Evolutionary conservation across 2,329 filamentous ascomycete species (phyloP).

Genomic region (Domatiomyces globalis): DNA sequence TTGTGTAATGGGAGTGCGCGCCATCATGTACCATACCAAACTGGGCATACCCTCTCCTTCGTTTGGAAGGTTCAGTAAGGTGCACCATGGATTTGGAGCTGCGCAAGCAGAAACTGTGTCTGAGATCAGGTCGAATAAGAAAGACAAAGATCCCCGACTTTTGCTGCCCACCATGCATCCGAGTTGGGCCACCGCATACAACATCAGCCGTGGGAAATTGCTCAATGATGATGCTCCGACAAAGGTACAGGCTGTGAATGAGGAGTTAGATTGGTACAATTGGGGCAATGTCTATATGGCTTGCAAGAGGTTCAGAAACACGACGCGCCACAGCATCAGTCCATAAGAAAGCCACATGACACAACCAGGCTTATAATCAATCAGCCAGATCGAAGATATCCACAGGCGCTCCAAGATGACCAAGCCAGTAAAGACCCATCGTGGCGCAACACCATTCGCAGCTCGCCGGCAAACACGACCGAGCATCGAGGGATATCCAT

Average conservation of each 20-base stretch:
- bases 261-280: not conserved
- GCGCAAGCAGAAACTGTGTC: conserved; percentile 17
- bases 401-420: not conserved
- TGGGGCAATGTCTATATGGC: not conserved
- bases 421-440: not conserved
- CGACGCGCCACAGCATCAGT: not conserved
- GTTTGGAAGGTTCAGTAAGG: not conserved
- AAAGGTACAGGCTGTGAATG: not conserved
- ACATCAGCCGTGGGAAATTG: not conserved
- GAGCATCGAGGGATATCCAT: not conserved
- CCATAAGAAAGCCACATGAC: not conserved
- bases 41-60: no score
- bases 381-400: not conserved
- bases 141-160: conserved; percentile 7
- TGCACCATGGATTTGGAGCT: conserved; percentile 15
- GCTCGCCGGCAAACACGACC: not conserved
- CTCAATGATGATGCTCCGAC: not conserved
- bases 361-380: not conserved
- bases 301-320: not conserved
- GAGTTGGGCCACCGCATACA: not conserved
- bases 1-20: not conserved
- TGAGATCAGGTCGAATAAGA: conserved; percentile 14
- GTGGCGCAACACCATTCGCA: not conserved
- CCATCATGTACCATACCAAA: not conserved
- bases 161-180: not conserved